Evolutionary conservation across 306 rosid genomes (phyloP).

Genomic region (Carpinus fangiana): DNA sequence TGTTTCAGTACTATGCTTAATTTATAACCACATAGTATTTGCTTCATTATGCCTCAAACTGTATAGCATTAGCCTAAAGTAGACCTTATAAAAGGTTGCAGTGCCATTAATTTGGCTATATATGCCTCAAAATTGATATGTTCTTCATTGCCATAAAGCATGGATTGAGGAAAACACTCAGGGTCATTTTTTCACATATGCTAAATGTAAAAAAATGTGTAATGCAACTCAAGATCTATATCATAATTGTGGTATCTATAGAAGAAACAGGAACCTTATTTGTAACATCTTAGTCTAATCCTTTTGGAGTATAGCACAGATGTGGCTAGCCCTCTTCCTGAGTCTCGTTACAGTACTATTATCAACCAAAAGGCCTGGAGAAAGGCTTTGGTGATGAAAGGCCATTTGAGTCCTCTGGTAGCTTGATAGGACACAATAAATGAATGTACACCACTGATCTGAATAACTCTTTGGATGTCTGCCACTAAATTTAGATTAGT

Average conservation of each 20-base stretch:
- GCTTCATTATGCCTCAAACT: not conserved
- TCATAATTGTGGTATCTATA: not conserved
- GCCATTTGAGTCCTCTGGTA: not conserved
- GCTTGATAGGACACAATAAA: not conserved
- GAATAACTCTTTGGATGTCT: not conserved
- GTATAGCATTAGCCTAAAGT: not conserved
- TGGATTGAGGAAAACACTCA: not conserved
- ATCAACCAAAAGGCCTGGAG: not conserved
- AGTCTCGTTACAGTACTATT: too few species aligned
- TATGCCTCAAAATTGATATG: not conserved
- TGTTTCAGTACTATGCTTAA: not conserved
- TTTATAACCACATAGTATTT: not conserved
- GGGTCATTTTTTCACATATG: not conserved
- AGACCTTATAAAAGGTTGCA: not conserved
- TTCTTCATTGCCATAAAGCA: not conserved
- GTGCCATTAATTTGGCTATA: not conserved
- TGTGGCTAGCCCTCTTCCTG: too few species aligned
- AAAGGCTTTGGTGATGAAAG: not conserved
- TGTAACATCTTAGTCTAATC: too few species aligned
- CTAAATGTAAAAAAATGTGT: not conserved
- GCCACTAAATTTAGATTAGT: not conserved
- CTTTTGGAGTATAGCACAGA: too few species aligned
- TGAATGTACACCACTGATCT: not conserved
- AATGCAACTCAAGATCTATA: not conserved
- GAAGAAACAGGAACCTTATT: not conserved